These are phyloP conservation scores for Plasmodium gallinaceum DNA, from an alignment of 169 alveolate genomes.

Conservation along the genomic window DNA sequence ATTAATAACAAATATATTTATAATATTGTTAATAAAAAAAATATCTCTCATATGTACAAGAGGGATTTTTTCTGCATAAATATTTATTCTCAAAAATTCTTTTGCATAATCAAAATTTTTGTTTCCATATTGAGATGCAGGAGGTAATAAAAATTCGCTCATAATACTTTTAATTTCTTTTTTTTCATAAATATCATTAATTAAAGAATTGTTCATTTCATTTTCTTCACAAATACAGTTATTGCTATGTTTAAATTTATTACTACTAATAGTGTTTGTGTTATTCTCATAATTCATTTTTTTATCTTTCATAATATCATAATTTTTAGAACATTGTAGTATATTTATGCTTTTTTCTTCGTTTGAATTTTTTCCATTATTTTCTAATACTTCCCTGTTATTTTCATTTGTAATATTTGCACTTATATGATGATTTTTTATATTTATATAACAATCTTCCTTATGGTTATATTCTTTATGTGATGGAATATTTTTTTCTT, in stretches of 20 bases:
- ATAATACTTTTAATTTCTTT: conserved; percentile 5
- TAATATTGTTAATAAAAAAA: conserved; percentile 43
- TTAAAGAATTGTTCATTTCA: too few relatives aligned
- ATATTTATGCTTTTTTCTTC: background rate
- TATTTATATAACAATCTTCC: too few relatives aligned
- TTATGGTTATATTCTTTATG: too few relatives aligned
- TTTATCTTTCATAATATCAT: too few relatives aligned
- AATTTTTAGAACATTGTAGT: background rate
- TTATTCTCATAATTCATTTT: background rate
- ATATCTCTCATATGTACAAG: conserved; percentile 62
- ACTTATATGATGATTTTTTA: too few relatives aligned
- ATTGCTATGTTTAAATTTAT: background rate
- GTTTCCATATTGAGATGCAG: conserved; percentile 75
- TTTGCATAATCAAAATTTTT: conserved; percentile 23
- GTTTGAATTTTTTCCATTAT: too few relatives aligned
- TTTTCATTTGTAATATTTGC: too few relatives aligned
- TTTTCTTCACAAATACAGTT: background rate
- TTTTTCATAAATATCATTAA: too few relatives aligned
- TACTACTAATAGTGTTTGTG: background rate
- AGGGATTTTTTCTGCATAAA: conserved; percentile 72
- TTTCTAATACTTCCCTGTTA: too few relatives aligned
- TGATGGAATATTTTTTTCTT: too few relatives aligned
- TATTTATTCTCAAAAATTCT: conserved; percentile 63
- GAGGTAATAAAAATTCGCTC: conserved; percentile 60
- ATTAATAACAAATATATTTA: conserved; percentile 51